Evolutionary conservation across 1,284 basidiomycete genomes (phyloP).

Genomic region (Irpex lacteus): DNA sequence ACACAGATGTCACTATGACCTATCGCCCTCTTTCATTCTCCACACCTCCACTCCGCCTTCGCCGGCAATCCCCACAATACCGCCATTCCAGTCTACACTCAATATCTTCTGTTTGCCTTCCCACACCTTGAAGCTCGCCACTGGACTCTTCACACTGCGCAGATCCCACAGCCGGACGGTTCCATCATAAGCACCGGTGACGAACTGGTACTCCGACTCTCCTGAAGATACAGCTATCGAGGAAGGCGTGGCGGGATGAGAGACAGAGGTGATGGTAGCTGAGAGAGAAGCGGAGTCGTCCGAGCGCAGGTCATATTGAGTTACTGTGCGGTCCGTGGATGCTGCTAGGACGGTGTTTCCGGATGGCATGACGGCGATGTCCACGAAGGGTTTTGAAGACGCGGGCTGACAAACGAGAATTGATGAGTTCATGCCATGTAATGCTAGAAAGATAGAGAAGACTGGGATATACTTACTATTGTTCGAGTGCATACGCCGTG

Average conservation of each 20-base stretch:
- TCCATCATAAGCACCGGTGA: conserved; percentile 84
- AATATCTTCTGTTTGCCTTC: conserved; percentile 70
- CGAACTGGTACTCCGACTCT: conserved; percentile 57
- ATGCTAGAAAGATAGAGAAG: background rate
- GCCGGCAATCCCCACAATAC: conserved; percentile 75
- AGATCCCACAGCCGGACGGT: conserved; percentile 86
- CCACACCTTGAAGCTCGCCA: conserved; percentile 69
- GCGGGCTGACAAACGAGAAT: conserved; percentile 42
- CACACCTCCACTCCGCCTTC: conserved; percentile 85
- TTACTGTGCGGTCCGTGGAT: conserved; percentile 69
- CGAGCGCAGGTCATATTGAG: conserved; percentile 62
- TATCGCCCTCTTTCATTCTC: conserved; percentile 46
- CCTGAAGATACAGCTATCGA: conserved; percentile 55
- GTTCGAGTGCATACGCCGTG: conserved; percentile 64
- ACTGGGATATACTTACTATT: conserved; percentile 45
- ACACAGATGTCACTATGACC: background rate
- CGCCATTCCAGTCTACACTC: conserved; percentile 73
- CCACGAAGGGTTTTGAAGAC: conserved; percentile 70
- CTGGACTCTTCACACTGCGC: conserved; percentile 59
- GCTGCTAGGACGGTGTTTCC: conserved; percentile 49
- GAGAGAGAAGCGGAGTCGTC: conserved; percentile 35
- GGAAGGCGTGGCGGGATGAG: conserved; percentile 75
- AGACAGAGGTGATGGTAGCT: conserved; percentile 50
- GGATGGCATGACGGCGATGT: conserved; percentile 44
- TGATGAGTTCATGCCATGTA: background rate